A percentile compares a stretch with the other conserved stretches of the same genome.
These are phyloP conservation scores for Cryptosporidium ubiquitum DNA, from an alignment of 169 alveolate genomes.

Conservation along the genomic window DNA sequence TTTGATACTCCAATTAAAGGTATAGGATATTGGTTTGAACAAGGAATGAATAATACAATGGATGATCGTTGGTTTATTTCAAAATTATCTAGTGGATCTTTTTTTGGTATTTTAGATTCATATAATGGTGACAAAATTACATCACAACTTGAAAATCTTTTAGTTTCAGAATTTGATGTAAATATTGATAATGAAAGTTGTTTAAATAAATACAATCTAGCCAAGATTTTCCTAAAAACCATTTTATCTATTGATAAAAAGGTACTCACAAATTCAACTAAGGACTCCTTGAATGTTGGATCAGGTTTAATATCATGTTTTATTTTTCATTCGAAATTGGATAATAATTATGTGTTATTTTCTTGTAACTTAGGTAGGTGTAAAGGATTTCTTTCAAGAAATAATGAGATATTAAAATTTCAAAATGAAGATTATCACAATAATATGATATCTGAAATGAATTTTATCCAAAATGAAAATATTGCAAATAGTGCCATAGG, in stretches of 20 bases:
- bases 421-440: background rate
- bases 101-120: constrained; percentile 60
- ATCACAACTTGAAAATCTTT: background rate
- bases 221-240: constrained; percentile 37
- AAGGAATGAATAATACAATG: constrained; percentile 28
- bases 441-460: background rate
- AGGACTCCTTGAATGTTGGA: constrained; percentile 21
- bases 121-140: constrained; percentile 12
- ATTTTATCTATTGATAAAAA: constrained; percentile 13
- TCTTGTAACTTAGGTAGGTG: constrained; percentile 51
- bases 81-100: constrained; percentile 36
- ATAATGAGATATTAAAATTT: constrained; percentile 14
- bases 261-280: background rate
- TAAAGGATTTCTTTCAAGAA: constrained; percentile 46
- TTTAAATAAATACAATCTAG: constrained; percentile 2
- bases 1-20: constrained; percentile 51
- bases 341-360: constrained; percentile 11
- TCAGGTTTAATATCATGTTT: constrained; percentile 37
- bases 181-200: background rate
- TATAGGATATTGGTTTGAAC: constrained; percentile 60
- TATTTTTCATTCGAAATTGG: constrained; percentile 21
- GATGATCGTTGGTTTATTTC: constrained; percentile 66
- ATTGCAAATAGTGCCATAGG: constrained; percentile 24
- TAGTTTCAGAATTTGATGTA: constrained; percentile 20
- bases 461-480: background rate